Base-by-base conservation (phyloP, 73 alveolate species). In the Breviolum minutum region DNA sequence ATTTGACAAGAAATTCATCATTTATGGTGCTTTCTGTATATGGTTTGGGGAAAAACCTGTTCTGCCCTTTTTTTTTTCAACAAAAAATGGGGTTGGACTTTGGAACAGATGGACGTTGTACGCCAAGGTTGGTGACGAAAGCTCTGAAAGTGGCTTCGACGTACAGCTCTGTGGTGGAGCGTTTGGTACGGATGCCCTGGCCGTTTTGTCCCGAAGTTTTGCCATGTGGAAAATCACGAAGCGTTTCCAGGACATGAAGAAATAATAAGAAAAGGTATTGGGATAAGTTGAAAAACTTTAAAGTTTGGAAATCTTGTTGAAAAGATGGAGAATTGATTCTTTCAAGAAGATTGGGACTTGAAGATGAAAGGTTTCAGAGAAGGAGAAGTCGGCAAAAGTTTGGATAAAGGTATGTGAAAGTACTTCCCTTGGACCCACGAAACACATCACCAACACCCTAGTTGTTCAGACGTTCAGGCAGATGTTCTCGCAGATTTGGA, bases 81-180 rank as follows among this genome's bases (percentile, higher is more conserved):
- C 54, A 40, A 40, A 40, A 40, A 40, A 40, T 3, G 5, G 5
- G 24, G 77, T 17, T 17, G n/a, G 77, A 68, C 77, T 2, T 68
- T 22, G 77, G 77, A 68, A 2, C 17, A 40, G n/a, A n/a, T n/a
- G n/a, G n/a, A n/a, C n/a, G n/a, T n/a, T n/a, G n/a, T n/a, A n/a
- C n/a, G 63, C 63, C 70, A 5, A 89, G 96, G 98, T 74, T 92
- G 90, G 98, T 92, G 22, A 61, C 77, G 48, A 92, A 94, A 66
- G 99, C 99, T 30, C 73, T 94, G 84, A 79, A 60, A 54, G 93
- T 94, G 24, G 99, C 99, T 14, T 32, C 94, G 26, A 99, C 98
- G 27, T 99, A 92, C 86, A 99, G 90, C 95, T 94, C 97, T 62
- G 99, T 99, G 99, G 99, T 99, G 98, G 99, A 95, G 95, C 95